Percentiles rank a stretch among this genome's conserved stretches.
These are phyloP conservation scores for Emmonsia crescens DNA, from an alignment of 2,329 filamentous ascomycete genomes.

Conservation along the genomic window DNA sequence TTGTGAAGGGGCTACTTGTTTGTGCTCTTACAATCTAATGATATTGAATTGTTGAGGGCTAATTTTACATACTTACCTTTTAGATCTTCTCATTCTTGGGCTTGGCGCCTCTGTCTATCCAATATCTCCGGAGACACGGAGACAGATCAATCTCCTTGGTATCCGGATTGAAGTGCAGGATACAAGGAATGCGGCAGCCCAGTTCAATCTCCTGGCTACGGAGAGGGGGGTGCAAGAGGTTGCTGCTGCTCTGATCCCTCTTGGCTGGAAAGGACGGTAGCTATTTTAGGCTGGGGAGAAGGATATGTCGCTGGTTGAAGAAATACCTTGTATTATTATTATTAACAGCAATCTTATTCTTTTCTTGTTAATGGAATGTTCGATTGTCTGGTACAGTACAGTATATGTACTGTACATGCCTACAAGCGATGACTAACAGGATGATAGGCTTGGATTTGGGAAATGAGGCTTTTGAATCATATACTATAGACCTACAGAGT, in stretches of 20 bases:
- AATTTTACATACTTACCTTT: constrained; percentile 5
- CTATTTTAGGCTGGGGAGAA: not conserved
- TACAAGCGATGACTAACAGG: too few species aligned
- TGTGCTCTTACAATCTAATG: not conserved
- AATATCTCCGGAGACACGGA: constrained; percentile 62
- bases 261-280: constrained; percentile 57
- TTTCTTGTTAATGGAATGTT: too few species aligned
- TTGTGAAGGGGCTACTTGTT: not conserved
- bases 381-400: too few species aligned
- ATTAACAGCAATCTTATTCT: not conserved
- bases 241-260: constrained; percentile 75
- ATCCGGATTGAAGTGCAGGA: constrained; percentile 82
- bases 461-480: too few species aligned
- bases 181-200: constrained; percentile 83
- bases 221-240: constrained; percentile 78
- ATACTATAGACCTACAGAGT: too few species aligned
- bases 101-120: constrained; percentile 66
- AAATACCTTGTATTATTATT: not conserved
- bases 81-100: constrained; percentile 83
- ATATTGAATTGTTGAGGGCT: constrained; percentile 6
- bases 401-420: too few species aligned
- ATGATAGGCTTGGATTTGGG: too few species aligned
- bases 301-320: not conserved
- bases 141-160: constrained; percentile 62
- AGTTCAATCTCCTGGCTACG: constrained; percentile 92